Evolutionary conservation across 345 rosid species (phyloP), one percentile per base, ranked within the genome.

Genomic region (Lepidium sativum): DNA sequence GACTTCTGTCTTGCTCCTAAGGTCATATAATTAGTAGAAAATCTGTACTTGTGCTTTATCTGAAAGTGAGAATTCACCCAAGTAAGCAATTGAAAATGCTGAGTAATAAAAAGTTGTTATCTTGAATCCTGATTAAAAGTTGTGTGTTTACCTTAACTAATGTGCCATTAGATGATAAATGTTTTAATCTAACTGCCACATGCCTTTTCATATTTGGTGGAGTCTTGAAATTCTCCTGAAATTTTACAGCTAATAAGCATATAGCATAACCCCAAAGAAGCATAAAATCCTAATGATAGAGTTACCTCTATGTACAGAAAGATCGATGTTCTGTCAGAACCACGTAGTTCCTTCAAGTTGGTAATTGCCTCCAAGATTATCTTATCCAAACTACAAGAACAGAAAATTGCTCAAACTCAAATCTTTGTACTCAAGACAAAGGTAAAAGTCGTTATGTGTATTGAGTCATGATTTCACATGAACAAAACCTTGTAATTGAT

Each of bases 291-390:
- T 16, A 47, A 54, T 44, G 38, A 49, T 31, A 21, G n/a, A 27
- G 25, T 43, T 69, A 92, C 98, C 95, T 92, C 91, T 73, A 92
- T 86, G 77, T 81, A 89, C 69, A 65, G 13, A 34, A 88, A 80
- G 75, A 92, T 88, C 9, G 96, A 80, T 68, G 86, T 81, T 75
- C 84, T 78, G 67, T 92, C 98, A 65, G 92, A 89, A 76, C 96
- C 96, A 54, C 80, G 76, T 25, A 82, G 79, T 69, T 86, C 96
- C 80, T 80, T 88, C 98, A 92, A 78, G 72, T 80, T 76, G 8
- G 85, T 70, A 48, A 92, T 83, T 37, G 95, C 96, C 64, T 92
- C 98, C 55, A 85, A 60, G 57, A 92, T 85, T 51, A 88, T 79
- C 70, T 76, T 83, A 51, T 86, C 95, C 91, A 88, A 73, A 82